Percentiles rank a stretch among this genome's conserved stretches.
These are phyloP conservation scores for Hebeloma cylindrosporum DNA, from an alignment of 768 basidiomycete species.

Conservation along the genomic window DNA sequence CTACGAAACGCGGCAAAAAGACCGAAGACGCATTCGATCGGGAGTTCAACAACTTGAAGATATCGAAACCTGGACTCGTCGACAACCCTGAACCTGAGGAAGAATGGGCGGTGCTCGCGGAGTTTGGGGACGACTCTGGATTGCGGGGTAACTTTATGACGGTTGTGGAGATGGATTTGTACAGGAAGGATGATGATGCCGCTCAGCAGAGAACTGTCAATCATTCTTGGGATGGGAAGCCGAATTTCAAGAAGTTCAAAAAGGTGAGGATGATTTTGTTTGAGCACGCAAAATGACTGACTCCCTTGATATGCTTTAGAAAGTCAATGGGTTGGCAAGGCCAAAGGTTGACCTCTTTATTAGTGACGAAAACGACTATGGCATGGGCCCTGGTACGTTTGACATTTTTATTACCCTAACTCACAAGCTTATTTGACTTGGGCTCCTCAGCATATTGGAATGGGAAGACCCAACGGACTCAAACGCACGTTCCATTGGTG, in stretches of 20 bases:
- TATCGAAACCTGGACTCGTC: conserved; percentile 60
- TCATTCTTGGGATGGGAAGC: conserved; percentile 47
- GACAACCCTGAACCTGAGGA: conserved; percentile 43
- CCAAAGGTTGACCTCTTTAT: conserved; percentile 51
- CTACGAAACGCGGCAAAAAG: conserved; percentile 68
- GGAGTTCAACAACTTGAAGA: conserved; percentile 76
- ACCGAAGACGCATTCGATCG: conserved; percentile 70
- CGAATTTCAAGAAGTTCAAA: conserved; percentile 80
- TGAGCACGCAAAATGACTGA: neutral
- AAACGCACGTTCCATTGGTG: conserved; percentile 20
- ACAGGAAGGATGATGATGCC: conserved; percentile 30
- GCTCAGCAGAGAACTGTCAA: conserved; percentile 20
- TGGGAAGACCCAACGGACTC: conserved; percentile 28
- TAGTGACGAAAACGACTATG: conserved; percentile 53
- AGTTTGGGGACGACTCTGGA: conserved; percentile 62
- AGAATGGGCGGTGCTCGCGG: conserved; percentile 60
- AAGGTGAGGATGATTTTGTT: conserved; percentile 32
- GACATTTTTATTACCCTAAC: neutral
- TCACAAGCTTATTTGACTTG: conserved; percentile 2
- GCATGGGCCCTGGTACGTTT: conserved; percentile 48
- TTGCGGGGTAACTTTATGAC: conserved; percentile 81
- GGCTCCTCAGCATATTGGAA: conserved; percentile 57
- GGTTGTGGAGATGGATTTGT: conserved; percentile 64
- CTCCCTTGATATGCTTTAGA: conserved; percentile 22
- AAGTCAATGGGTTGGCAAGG: conserved; percentile 24